Evolutionary conservation across 768 basidiomycete species (phyloP), one percentile per base, ranked within the genome.

Genomic region (Lactarius psammicola): DNA sequence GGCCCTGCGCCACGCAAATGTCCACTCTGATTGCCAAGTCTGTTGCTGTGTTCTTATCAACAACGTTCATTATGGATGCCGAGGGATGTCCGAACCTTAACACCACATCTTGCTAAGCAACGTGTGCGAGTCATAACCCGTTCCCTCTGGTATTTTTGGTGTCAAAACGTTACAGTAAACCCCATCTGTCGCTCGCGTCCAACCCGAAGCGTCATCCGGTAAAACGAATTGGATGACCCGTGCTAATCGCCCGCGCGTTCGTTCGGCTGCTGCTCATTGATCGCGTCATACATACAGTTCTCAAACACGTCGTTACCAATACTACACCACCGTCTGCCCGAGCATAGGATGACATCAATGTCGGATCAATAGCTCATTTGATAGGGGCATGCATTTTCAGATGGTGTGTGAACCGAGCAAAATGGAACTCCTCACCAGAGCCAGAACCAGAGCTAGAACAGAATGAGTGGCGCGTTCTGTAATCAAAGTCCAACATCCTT

Each of bases 1-100:
- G 28, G 30, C 55, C n/a, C 55, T 31, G 55, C 55, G 55, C 55
- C 55, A 56, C 55, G 55, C 30, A 56, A 56, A 56, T 56, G 33
- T 56, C 55, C 55, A 56, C 6, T n/a, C n/a, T n/a, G n/a, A n/a
- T n/a, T n/a, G n/a, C n/a, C n/a, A n/a, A n/a, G n/a, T n/a, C n/a
- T 13, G 49, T 51, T 51, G 13, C 26, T 51, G 23, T 51, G 23
- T 51, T 51, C 53, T 30, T 54, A 54, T 53, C n/a, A 15, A n/a
- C n/a, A n/a, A 49, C 40, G 42, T 56, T 42, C 7, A n/a, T 38
- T n/a, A 46, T 46, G n/a, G 6, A 10, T n/a, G 18, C n/a, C n/a
- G n/a, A n/a, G 15, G 36, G 4, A 15, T n/a, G 42, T 44, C 20
- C 42, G 46, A 49, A 26, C 46, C 46, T 49, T 6, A 44, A 26